Evolutionary conservation across 768 basidiomycete genomes (phyloP), one percentile per base, ranked within the genome.

Genomic region (Clavaria fumosa): DNA sequence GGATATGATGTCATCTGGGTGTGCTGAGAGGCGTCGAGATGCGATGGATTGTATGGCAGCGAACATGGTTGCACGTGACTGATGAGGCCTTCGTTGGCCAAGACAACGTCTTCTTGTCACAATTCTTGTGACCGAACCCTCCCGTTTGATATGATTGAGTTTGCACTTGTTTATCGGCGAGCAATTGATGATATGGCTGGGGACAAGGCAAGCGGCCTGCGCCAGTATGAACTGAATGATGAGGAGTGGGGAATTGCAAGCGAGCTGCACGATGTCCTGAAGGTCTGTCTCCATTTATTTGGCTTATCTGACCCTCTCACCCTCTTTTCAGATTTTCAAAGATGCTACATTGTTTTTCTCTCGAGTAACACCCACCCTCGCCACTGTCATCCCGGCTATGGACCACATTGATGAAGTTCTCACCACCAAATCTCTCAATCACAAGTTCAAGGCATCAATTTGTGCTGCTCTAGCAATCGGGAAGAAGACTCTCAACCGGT

Each of bases 141-240:
- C n/a, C n/a, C n/a, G n/a, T n/a, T 42, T 32, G 43, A 58, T 31
- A 58, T 63, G 59, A 38, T 58, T 0, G 11, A 44, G 1, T 50
- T 57, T 40, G 55, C 54, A 0, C 2, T 55, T 4, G 21, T 47
- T 11, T 58, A 62, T 40, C 37, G 47, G 5, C 19, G 5, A 2
- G 57, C 45, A 0, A 30, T 61, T 20, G 46, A 55, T 37, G 21
- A 15, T 14, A 31, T 59, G 5, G 50, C 44, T 2, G 44, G 34
- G 18, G 34, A 48, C 23, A 15, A 35, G 5, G 24, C 35, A 1
- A 17, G 38, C n/a, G 39, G 36, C 7, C 26, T 53, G 32, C 22
- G 43, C 2, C 22, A 43, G 23, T 53, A 45, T 19, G 43, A 49
- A 24, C 12, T 54, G 41, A 31, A 14, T 7, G 23, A 35, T 5